Percentiles rank a stretch among this genome's conserved stretches.
Conservation (phyloP, 176 grass and related monocot species). For the Rhynchospora tenuis region DNA sequence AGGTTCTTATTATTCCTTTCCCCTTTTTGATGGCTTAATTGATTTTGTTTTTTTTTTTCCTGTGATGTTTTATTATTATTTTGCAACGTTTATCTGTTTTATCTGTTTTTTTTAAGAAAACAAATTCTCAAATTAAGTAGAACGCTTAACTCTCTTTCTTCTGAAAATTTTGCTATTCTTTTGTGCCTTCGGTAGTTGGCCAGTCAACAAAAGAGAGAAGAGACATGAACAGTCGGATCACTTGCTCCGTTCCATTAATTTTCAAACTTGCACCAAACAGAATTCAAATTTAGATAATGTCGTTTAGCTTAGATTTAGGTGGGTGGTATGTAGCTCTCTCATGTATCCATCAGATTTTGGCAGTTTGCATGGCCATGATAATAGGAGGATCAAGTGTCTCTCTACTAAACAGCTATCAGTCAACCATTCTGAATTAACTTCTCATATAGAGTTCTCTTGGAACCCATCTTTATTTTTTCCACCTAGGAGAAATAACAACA, state of each 20-base stretch:
- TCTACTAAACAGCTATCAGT: background rate
- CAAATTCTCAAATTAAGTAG: background rate
- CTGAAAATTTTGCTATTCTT: background rate
- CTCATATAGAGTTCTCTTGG: background rate
- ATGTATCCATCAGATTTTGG: constrained; percentile 17
- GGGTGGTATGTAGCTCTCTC: constrained; percentile 20
- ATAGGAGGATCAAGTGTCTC: constrained; percentile 7
- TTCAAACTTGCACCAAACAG: background rate
- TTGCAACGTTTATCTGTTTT: too few relatives aligned
- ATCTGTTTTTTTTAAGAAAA: too few relatives aligned
- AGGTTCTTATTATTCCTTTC: too few relatives aligned
- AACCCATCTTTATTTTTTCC: background rate
- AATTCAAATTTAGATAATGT: constrained; percentile 2
- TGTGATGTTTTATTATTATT: too few relatives aligned
- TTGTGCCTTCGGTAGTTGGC: constrained; percentile 7
- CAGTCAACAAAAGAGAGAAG: background rate
- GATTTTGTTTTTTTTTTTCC: too few relatives aligned
- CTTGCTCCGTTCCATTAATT: background rate
- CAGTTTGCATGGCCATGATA: background rate
- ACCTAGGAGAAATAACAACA: background rate
- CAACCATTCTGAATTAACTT: background rate
- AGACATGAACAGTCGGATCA: background rate
- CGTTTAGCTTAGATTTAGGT: constrained; percentile 21
- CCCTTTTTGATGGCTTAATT: too few relatives aligned
- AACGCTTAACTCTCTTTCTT: background rate